These are phyloP conservation scores for Senna siamea DNA, from an alignment of 306 rosid genomes.

Conservation along the genomic window DNA sequence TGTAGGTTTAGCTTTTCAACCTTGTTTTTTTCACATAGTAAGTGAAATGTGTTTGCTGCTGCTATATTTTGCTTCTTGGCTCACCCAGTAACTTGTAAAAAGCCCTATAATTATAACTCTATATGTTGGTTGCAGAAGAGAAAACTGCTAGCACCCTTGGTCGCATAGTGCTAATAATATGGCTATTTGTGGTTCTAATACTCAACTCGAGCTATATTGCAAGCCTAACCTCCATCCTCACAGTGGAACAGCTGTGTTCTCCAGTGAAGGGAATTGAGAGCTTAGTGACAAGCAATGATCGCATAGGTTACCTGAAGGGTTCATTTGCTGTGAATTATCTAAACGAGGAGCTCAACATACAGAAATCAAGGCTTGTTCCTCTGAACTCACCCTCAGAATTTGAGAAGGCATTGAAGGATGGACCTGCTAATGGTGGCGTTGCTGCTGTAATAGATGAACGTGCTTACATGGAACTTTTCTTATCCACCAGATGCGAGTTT, in stretches of 20 bases:
- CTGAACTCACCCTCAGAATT: constrained; percentile 46
- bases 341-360: constrained; percentile 48
- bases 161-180: constrained; percentile 59
- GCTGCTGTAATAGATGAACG: constrained; percentile 66
- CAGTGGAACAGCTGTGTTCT: constrained; percentile 63
- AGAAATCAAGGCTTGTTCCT: constrained; percentile 58
- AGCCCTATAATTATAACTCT: no score
- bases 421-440: constrained; percentile 61
- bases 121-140: constrained; percentile 53
- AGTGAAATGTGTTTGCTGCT: no score
- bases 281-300: constrained; percentile 43
- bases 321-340: constrained; percentile 56
- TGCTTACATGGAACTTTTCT: constrained; percentile 63
- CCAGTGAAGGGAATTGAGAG: constrained; percentile 63
- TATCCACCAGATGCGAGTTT: constrained; percentile 58
- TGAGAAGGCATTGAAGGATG: constrained; percentile 52
- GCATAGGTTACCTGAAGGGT: constrained; percentile 63
- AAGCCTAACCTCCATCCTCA: constrained; percentile 70
- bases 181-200: constrained; percentile 72
- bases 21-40: constrained; percentile 65
- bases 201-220: constrained; percentile 70
- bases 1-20: constrained; percentile 62
- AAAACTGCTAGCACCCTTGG: constrained; percentile 65
- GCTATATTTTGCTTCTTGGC: no score
- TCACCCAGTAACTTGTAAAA: no score